Conservation (phyloP, 352 stramenopile genomes). For the Pythium coloratum region DNA sequence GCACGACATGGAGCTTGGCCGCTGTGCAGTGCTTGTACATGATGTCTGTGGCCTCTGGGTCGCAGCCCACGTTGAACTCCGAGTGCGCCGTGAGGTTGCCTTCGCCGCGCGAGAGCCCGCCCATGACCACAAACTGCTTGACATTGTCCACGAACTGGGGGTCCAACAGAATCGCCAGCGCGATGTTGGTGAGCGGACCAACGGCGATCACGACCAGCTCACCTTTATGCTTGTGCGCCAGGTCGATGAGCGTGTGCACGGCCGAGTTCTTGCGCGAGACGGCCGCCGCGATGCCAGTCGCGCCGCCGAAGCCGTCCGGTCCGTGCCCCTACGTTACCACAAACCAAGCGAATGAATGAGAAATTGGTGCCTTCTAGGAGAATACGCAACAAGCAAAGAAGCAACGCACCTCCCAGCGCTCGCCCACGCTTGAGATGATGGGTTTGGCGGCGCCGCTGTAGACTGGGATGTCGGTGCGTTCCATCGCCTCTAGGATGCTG, state of each 20-base stretch:
- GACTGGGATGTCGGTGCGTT: constrained; percentile 50
- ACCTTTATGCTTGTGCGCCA: constrained; percentile 51
- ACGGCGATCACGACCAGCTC: constrained; percentile 78
- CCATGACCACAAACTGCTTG: constrained; percentile 75
- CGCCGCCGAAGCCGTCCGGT: constrained; percentile 66
- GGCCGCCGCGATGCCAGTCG: constrained; percentile 41
- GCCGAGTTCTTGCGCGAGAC: constrained; percentile 56
- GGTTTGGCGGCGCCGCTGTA: constrained; percentile 64
- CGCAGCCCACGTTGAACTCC: constrained; percentile 83
- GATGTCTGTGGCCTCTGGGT: constrained; percentile 78
- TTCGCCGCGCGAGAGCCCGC: constrained; percentile 61
- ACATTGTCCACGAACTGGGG: constrained; percentile 62
- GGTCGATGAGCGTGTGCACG: constrained; percentile 62
- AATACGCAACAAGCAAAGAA: background rate
- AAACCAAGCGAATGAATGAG: background rate
- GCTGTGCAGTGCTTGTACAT: constrained; percentile 65
- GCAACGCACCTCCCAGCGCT: constrained; percentile 53
- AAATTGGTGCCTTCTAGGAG: background rate
- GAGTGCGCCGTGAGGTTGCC: constrained; percentile 68
- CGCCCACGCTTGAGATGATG: constrained; percentile 64
- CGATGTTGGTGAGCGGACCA: constrained; percentile 79
- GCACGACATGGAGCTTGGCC: constrained; percentile 63
- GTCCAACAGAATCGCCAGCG: constrained; percentile 71
- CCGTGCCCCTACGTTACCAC: constrained; percentile 51
- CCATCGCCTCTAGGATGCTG: constrained; percentile 65